Evolutionary conservation across 2,329 filamentous ascomycete species (phyloP).

Genomic region (Microdochium nivale): DNA sequence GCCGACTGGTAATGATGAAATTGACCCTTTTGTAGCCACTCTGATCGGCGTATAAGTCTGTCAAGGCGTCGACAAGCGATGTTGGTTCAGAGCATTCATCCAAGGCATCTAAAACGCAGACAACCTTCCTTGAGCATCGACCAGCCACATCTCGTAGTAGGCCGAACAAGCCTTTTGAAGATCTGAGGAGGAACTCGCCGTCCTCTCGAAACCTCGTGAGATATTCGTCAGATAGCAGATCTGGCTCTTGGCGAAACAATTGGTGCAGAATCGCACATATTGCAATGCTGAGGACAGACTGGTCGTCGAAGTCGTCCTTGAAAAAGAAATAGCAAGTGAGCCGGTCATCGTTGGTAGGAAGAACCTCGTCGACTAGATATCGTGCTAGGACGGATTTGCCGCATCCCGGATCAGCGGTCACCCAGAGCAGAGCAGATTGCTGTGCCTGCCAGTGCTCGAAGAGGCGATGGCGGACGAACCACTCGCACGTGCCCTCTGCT

Average conservation of each 20-base stretch:
- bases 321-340: slow-evolving; percentile 32
- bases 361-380: slow-evolving; percentile 21
- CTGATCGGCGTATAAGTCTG: slow-evolving; percentile 13
- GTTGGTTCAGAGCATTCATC: slow-evolving; percentile 26
- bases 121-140: slow-evolving; percentile 9
- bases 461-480: slow-evolving; percentile 6
- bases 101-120: slow-evolving; percentile 30
- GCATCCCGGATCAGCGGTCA: slow-evolving; percentile 32
- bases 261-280: slow-evolving; percentile 27
- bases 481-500: slow-evolving; percentile 8
- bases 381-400: slow-evolving; percentile 33
- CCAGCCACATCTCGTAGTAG: slow-evolving; percentile 11
- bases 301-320: too few species aligned
- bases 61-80: slow-evolving; percentile 14
- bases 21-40: slow-evolving; percentile 16
- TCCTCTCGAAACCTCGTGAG: slow-evolving; percentile 10
- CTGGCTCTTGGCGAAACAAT: slow-evolving; percentile 17
- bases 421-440: neutral
- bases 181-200: slow-evolving; percentile 6
- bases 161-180: slow-evolving; percentile 21
- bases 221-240: slow-evolving; percentile 13
- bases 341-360: slow-evolving; percentile 8
- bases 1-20: slow-evolving; percentile 28
- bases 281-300: slow-evolving; percentile 20
- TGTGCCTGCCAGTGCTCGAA: slow-evolving; percentile 2